These are phyloP conservation scores for Intubia oerlemansii DNA, from an alignment of 2,329 filamentous ascomycete genomes.

Conservation along the genomic window DNA sequence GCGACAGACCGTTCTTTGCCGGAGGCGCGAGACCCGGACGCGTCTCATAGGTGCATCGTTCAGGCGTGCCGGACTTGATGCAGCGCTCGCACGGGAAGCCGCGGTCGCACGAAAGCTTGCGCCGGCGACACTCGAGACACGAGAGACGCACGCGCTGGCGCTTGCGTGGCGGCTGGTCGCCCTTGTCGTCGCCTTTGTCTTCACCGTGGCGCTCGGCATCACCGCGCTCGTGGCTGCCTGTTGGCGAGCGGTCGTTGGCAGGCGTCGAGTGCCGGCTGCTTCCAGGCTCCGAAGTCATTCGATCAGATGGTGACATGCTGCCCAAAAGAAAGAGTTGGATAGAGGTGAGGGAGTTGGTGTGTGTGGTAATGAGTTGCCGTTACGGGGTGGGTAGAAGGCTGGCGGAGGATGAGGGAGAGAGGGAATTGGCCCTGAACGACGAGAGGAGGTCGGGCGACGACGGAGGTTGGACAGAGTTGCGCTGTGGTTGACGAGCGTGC, in stretches of 20 bases:
- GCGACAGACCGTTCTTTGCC: slow-evolving; percentile 24
- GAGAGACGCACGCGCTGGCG: slow-evolving; percentile 36
- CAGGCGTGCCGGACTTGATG: slow-evolving; percentile 38
- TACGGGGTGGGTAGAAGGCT: no score
- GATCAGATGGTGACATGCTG: slow-evolving; percentile 1
- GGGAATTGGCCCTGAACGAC: no score
- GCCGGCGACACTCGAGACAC: slow-evolving; percentile 36
- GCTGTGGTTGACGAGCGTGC: no score
- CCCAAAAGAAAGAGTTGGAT: no score
- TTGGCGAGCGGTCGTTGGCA: slow-evolving; percentile 1
- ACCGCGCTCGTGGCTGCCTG: slow-evolving; percentile 2
- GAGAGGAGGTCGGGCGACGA: no score
- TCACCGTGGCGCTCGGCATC: neutral
- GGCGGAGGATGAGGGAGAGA: no score
- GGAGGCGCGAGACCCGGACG: slow-evolving; percentile 17
- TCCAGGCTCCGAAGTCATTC: slow-evolving; percentile 1
- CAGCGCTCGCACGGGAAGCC: slow-evolving; percentile 40
- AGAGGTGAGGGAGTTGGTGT: no score
- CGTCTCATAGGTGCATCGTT: slow-evolving; percentile 37
- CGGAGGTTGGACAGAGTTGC: no score
- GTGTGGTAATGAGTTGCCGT: no score
- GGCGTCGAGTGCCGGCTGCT: slow-evolving; percentile 6
- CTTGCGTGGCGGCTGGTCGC: slow-evolving; percentile 22
- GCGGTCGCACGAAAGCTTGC: slow-evolving; percentile 39
- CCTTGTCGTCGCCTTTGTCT: slow-evolving; percentile 3